Evolutionary conservation across 352 stramenopile species (phyloP), one percentile per base, ranked within the genome.

Genomic region (Phytopythium litorale): DNA sequence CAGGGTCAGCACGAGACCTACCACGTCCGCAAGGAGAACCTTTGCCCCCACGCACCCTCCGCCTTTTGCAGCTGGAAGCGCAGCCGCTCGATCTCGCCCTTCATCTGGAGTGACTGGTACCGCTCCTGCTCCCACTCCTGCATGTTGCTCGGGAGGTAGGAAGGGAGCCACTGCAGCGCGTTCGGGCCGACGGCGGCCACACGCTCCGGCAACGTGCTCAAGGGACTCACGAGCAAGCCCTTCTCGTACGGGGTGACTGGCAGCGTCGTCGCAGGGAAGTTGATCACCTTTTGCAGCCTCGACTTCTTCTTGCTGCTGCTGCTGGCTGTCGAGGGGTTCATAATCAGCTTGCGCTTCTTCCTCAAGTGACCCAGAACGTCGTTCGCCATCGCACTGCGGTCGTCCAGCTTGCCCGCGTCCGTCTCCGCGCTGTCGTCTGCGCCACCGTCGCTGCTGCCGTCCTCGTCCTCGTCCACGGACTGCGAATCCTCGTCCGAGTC

Each of bases 71-170:
- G 63, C 60, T 91, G 80, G 58, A 90, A 93, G 16, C 75, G 73
- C 43, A 93, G 65, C 13, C 84, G 75, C 64, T 92, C 82, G 58
- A 93, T 77, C 52, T 93, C 84, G 56, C 82, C 84, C 58, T 91
- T 86, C 79, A 92, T 86, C 59, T 89, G 78, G n/a, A 91, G 66
- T 30, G 76, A 73, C 28, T 85, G 70, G 59, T 86, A 84, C 16
- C 84, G 80, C 23, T 93, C 84, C 60, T 89, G 64, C 62, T 93
- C 84, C 84, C 81, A 92, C 28, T 93, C 82, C 28, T 71, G 63
- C 77, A 93, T 88, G 38, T 87, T 80, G 58, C 78, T 73, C 25
- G 84, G 84, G 48, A 91, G 46, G 64, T 87, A 87, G 21, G 79
- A 83, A 30, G 72, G 73, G 58, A 92, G 73, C 84, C 84, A 93